These are phyloP conservation scores for Botrytis fabae DNA, from an alignment of 2,329 filamentous ascomycete genomes.

Conservation along the genomic window DNA sequence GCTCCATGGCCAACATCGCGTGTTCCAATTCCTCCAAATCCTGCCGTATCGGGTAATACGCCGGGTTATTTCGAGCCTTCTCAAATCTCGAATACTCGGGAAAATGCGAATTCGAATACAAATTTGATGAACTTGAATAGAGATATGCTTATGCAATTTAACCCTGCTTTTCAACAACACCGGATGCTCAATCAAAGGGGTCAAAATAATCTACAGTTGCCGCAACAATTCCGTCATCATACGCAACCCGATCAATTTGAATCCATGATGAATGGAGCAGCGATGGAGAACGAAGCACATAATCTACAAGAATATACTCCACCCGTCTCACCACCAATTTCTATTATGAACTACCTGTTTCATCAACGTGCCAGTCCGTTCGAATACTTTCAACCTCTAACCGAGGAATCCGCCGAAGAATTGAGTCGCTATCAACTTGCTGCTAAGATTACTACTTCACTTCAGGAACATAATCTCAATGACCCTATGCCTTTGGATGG, in stretches of 20 bases:
- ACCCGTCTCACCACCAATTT: no score
- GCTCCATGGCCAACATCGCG: constrained; percentile 1
- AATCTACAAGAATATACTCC: neutral
- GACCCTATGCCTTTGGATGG: constrained; percentile 2
- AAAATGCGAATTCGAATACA: neutral
- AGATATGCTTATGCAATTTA: neutral
- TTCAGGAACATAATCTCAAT: neutral
- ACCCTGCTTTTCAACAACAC: neutral
- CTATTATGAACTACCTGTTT: neutral
- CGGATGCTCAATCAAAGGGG: neutral
- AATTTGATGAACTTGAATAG: neutral
- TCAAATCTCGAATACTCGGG: neutral
- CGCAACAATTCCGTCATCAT: no score
- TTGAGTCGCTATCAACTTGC: neutral
- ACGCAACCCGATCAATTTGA: neutral
- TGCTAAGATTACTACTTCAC: neutral
- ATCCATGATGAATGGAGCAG: neutral
- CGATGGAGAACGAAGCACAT: neutral
- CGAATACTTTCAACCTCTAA: neutral
- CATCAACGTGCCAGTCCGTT: neutral
- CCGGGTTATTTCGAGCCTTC: constrained; percentile 4
- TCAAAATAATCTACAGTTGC: neutral
- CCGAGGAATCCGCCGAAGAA: neutral
- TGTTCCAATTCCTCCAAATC: neutral
- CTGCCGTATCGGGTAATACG: neutral